Percentiles rank a stretch among this genome's conserved stretches.
Evolutionary conservation across 306 rosid species (phyloP).

Genomic region (Vachellia pachyceras): DNA sequence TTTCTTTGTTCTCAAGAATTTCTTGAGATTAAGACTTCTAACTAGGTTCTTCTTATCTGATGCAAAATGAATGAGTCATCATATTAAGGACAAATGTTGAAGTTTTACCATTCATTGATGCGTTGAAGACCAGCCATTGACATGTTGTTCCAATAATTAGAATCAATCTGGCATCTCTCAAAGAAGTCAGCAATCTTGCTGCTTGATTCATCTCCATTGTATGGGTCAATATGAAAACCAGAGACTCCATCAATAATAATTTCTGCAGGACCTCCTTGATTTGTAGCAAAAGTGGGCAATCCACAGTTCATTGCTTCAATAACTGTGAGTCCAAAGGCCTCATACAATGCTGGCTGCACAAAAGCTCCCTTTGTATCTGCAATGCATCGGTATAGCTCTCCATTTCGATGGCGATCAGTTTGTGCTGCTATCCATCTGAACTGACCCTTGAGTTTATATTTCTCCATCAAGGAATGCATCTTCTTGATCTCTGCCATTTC

Average conservation of each 20-base stretch:
- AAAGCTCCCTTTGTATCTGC: constrained; percentile 91
- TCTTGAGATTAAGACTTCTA: no score
- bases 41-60: not conserved
- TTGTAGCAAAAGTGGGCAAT: constrained; percentile 88
- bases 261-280: constrained; percentile 96
- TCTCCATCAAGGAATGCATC: constrained; percentile 75
- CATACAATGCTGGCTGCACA: constrained; percentile 94
- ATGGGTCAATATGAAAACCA: constrained; percentile 80
- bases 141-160: constrained; percentile 64
- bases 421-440: constrained; percentile 97
- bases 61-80: not conserved
- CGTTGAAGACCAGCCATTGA: constrained; percentile 75
- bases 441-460: constrained; percentile 71
- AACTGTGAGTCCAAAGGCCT: constrained; percentile 94
- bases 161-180: constrained; percentile 71
- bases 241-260: constrained; percentile 84
- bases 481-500: constrained; percentile 85
- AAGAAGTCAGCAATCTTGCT: constrained; percentile 85
- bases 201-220: constrained; percentile 76
- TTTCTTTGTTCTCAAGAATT: not conserved
- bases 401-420: constrained; percentile 76
- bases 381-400: constrained; percentile 81
- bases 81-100: not conserved
- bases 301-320: constrained; percentile 99
- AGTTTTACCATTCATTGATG: constrained; percentile 70